phyloP scores from a whole-genome alignment of 1,139 yeast genomes.

The Meyerozyma smithsonii region DNA sequence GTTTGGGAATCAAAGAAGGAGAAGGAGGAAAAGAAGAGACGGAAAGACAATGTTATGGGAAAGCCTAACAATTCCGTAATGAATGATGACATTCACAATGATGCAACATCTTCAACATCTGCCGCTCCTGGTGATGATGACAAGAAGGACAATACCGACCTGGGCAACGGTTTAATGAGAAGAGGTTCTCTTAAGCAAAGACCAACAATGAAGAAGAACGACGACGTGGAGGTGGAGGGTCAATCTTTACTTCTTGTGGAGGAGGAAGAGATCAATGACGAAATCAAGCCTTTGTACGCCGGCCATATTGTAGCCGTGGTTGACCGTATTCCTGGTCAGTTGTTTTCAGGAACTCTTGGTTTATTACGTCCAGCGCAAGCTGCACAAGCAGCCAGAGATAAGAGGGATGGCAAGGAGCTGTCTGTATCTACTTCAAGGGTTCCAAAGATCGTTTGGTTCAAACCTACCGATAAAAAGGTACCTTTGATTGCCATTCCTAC shows the following conservation, averaged over 20 bases:
- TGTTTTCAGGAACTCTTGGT: slow-evolving; percentile 91
- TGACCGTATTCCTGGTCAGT: slow-evolving; percentile 95
- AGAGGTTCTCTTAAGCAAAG: slow-evolving; percentile 91
- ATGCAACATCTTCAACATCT: slow-evolving; percentile 50
- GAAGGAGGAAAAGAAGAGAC: slow-evolving; percentile 93
- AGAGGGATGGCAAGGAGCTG: slow-evolving; percentile 49
- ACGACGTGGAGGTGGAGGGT: slow-evolving; percentile 98
- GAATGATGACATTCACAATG: slow-evolving; percentile 65
- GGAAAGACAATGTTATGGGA: slow-evolving; percentile 60
- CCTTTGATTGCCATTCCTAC: slow-evolving; percentile 98
- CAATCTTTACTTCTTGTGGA: slow-evolving; percentile 87
- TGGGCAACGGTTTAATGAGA: slow-evolving; percentile 51
- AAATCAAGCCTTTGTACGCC: slow-evolving; percentile 88
- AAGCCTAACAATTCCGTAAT: slow-evolving; percentile 35
- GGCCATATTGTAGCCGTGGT: slow-evolving; percentile 98
- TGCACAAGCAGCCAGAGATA: slow-evolving; percentile 75
- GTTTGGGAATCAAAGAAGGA: slow-evolving; percentile 97
- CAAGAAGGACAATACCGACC: slow-evolving; percentile 13
- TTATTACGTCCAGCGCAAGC: slow-evolving; percentile 94
- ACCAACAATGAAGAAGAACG: slow-evolving; percentile 97
- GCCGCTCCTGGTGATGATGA: slow-evolving; percentile 18
- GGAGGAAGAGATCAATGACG: slow-evolving; percentile 94
- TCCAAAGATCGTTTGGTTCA: slow-evolving; percentile 98
- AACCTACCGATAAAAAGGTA: slow-evolving; percentile 95
- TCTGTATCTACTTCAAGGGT: slow-evolving; percentile 48